These are phyloP conservation scores for Gnomoniopsis sp. DNA, from an alignment of 2,329 filamentous ascomycete species.

Conservation along the genomic window DNA sequence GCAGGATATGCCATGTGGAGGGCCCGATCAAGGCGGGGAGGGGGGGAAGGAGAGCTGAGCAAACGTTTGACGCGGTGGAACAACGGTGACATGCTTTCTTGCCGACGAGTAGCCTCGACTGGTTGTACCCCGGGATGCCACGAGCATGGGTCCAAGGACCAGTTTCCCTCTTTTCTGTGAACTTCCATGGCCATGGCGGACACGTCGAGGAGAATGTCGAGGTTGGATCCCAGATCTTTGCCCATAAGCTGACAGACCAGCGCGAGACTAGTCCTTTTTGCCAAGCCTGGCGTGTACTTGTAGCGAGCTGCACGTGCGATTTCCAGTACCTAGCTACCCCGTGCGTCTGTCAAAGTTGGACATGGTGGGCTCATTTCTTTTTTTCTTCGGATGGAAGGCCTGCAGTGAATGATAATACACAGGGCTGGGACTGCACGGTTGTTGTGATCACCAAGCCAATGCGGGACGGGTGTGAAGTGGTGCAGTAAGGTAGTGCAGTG, in stretches of 20 bases:
- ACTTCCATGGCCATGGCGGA: slow-evolving; percentile 3
- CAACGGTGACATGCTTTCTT: slow-evolving; percentile 4
- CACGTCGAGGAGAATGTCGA: slow-evolving; percentile 8
- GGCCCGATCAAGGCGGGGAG: neutral
- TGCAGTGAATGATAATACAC: slow-evolving; percentile 1
- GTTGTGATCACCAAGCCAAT: neutral
- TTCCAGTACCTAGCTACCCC: neutral
- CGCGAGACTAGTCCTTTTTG: neutral
- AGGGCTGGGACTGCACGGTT: slow-evolving; percentile 6
- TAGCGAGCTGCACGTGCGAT: neutral
- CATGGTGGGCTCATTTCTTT: neutral
- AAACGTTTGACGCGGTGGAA: slow-evolving; percentile 4
- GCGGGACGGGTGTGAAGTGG: neutral
- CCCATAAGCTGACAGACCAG: neutral
- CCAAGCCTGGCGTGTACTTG: neutral
- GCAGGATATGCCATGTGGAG: neutral
- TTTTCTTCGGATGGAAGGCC: neutral
- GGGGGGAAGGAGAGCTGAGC: neutral
- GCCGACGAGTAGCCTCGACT: neutral
- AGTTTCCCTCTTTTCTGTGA: neutral
- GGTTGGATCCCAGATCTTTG: neutral
- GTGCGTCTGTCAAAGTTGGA: neutral
- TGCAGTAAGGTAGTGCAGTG: neutral
- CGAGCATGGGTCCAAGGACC: slow-evolving; percentile 1
- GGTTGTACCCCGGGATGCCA: neutral